Percentiles rank a stretch among this genome's conserved stretches.
These are phyloP conservation scores for Nicotiana tomentosiformis DNA, from an alignment of 257 asterid species.

Conservation along the genomic window DNA sequence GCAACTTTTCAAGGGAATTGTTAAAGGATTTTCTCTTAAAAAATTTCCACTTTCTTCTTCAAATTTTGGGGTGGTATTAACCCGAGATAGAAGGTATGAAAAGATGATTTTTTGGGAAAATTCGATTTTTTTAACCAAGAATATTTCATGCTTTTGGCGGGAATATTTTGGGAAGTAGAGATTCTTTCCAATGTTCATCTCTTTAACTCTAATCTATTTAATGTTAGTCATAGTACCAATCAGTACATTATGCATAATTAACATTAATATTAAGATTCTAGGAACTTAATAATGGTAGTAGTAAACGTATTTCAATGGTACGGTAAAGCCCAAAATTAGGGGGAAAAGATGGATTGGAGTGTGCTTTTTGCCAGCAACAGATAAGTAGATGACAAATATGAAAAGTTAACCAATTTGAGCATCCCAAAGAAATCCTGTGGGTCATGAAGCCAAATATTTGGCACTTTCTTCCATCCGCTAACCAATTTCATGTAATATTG, in stretches of 20 bases:
- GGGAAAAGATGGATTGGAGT: background rate
- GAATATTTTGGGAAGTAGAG: conserved; percentile 16
- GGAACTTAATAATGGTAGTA: background rate
- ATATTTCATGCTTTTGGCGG: conserved; percentile 21
- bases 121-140: background rate
- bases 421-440: background rate
- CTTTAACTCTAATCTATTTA: background rate
- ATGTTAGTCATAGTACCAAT: background rate
- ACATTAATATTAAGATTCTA: too few species aligned
- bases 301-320: background rate
- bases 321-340: background rate
- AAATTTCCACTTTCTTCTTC: too few species aligned
- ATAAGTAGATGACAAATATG: background rate
- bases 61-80: too few species aligned
- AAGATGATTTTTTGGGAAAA: too few species aligned
- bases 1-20: too few species aligned
- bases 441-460: background rate
- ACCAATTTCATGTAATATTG: too few species aligned
- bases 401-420: background rate
- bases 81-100: too few species aligned
- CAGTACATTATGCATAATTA: background rate
- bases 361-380: background rate
- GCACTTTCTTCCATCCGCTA: too few species aligned
- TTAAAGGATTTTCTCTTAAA: too few species aligned
- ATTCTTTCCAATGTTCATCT: background rate